Evolutionary conservation across 805 yeast genomes (phyloP).

Genomic region (Candida sithepensis): DNA sequence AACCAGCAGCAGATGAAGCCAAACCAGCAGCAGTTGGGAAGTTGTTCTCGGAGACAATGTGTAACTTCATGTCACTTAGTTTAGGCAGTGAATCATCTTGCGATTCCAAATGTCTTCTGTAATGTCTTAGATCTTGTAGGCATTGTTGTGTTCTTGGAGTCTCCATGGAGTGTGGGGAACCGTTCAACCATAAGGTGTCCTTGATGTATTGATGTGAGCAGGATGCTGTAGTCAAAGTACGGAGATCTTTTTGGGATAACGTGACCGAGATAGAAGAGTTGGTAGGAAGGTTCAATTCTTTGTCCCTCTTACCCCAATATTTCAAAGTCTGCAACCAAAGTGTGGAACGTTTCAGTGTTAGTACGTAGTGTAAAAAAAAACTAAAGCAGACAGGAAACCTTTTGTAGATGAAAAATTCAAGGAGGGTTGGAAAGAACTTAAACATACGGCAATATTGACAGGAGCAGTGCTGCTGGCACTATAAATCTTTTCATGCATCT

Average conservation of each 20-base stretch:
- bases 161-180: conserved; percentile 68
- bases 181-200: conserved; percentile 84
- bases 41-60: conserved; percentile 89
- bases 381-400: background rate
- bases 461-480: conserved; percentile 92
- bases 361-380: too few species aligned
- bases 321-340: conserved; percentile 61
- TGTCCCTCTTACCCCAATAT: conserved; percentile 98
- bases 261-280: conserved; percentile 96
- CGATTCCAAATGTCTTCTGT: conserved; percentile 61
- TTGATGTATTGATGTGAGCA: conserved; percentile 51
- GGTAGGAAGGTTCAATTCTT: conserved; percentile 84
- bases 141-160: conserved; percentile 68
- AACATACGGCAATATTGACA: conserved; percentile 87
- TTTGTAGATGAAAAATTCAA: background rate
- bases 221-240: conserved; percentile 88
- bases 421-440: background rate
- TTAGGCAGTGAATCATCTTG: conserved; percentile 52
- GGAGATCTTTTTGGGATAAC: conserved; percentile 81
- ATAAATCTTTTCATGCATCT: conserved; percentile 35
- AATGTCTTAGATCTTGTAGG: conserved; percentile 65
- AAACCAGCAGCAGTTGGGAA: conserved; percentile 99
- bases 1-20: conserved; percentile 98
- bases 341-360: conserved; percentile 6
- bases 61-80: conserved; percentile 62